Percentiles rank a stretch among this genome's conserved stretches.
Conservation (phyloP, 192 early-diverging fungal species). For the Rhizoclosmatium sp. region DNA sequence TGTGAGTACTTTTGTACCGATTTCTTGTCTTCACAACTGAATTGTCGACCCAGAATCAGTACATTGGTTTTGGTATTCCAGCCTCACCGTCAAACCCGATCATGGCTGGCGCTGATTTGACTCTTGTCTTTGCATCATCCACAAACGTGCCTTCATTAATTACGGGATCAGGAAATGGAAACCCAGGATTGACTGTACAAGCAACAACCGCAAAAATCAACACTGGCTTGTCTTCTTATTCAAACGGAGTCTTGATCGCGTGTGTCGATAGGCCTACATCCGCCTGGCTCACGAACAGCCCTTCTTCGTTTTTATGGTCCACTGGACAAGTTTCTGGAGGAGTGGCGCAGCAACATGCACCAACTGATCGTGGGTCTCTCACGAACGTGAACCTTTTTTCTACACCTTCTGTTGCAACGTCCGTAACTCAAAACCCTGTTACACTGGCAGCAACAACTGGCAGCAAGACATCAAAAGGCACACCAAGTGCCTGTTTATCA, state of each 20-base stretch:
- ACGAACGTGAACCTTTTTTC: conserved; percentile 1
- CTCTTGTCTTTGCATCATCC: neutral
- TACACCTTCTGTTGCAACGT: too few relatives aligned
- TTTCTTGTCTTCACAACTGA: neutral
- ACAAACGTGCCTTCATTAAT: neutral
- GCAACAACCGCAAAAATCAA: neutral
- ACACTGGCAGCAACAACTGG: too few relatives aligned
- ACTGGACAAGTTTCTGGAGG: conserved; percentile 1
- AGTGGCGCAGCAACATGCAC: neutral
- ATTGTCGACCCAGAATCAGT: conserved; percentile 4
- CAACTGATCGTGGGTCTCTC: neutral
- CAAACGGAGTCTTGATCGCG: neutral
- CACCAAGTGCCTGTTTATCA: too few relatives aligned
- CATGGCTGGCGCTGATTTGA: conserved; percentile 26
- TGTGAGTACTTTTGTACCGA: neutral
- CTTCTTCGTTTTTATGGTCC: conserved; percentile 5
- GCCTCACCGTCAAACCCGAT: neutral
- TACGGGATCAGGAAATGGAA: neutral
- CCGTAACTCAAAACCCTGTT: too few relatives aligned
- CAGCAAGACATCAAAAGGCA: too few relatives aligned
- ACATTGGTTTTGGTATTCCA: conserved; percentile 30
- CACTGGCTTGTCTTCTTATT: neutral
- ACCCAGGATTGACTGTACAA: neutral
- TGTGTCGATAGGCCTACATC: neutral
- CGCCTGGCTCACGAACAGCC: neutral